Conservation (phyloP, 2,329 filamentous ascomycete species). For the Colletotrichum ledebouriae region DNA sequence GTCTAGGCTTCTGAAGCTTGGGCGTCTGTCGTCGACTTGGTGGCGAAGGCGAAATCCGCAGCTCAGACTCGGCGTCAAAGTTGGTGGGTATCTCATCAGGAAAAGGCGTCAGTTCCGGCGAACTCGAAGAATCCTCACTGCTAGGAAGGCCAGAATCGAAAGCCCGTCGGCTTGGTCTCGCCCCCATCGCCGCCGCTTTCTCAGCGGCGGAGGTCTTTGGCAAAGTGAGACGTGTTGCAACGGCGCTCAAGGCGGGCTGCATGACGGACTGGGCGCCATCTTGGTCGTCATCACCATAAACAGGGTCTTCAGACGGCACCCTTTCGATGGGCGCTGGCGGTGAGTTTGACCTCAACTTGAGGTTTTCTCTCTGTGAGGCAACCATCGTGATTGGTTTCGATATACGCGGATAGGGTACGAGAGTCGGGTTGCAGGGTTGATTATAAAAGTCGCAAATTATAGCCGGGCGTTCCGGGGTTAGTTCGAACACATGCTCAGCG, state of each 20-base stretch:
- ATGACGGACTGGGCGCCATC: slow-evolving; percentile 72
- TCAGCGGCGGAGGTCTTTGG: slow-evolving; percentile 69
- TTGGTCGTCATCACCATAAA: slow-evolving; percentile 55
- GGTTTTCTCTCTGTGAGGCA: slow-evolving; percentile 31
- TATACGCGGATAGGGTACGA: not conserved
- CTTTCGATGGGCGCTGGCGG: slow-evolving; percentile 34
- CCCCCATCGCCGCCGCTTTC: slow-evolving; percentile 68
- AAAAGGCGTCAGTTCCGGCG: slow-evolving; percentile 39
- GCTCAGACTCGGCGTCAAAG: slow-evolving; percentile 36
- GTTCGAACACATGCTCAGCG: slow-evolving; percentile 40
- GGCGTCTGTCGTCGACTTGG: slow-evolving; percentile 29
- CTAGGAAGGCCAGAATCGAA: slow-evolving; percentile 46
- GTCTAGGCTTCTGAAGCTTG: slow-evolving; percentile 35
- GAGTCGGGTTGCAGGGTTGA: slow-evolving; percentile 12
- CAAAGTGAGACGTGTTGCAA: slow-evolving; percentile 68
- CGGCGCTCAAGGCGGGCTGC: slow-evolving; percentile 69
- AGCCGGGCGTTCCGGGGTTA: slow-evolving; percentile 40
- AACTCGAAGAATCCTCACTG: slow-evolving; percentile 38
- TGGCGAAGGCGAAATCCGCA: slow-evolving; percentile 29
- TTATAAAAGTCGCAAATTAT: slow-evolving; percentile 30
- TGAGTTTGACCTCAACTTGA: slow-evolving; percentile 16
- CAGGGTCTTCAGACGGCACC: slow-evolving; percentile 49
- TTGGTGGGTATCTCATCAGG: slow-evolving; percentile 39
- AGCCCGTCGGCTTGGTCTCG: slow-evolving; percentile 52
- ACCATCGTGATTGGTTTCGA: slow-evolving; percentile 21